These are phyloP conservation scores for Geranomyces michiganensis DNA, from an alignment of 192 early-diverging fungal species.

Conservation along the genomic window DNA sequence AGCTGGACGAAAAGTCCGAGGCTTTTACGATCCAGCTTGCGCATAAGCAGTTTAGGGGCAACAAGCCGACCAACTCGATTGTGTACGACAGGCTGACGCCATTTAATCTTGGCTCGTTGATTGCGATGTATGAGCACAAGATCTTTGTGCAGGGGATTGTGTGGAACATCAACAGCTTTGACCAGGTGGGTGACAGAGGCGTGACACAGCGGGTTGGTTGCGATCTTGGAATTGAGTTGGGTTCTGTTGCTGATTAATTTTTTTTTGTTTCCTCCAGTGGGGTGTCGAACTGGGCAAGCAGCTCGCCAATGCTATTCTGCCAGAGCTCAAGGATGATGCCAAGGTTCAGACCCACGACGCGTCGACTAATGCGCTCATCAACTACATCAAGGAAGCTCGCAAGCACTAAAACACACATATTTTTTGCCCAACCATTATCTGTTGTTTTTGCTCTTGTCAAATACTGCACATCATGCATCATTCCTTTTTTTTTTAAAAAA, in stretches of 20 bases:
- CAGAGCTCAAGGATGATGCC: constrained; percentile 73
- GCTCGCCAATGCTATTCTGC: constrained; percentile 93
- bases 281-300: constrained; percentile 98
- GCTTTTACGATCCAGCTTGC: constrained; percentile 63
- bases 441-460: no score
- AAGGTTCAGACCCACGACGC: constrained; percentile 80
- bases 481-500: no score
- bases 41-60: constrained; percentile 98
- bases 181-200: constrained; percentile 59
- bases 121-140: constrained; percentile 99
- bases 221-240: constrained; percentile 3
- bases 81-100: constrained; percentile 92
- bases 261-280: constrained; percentile 46
- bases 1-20: constrained; percentile 43
- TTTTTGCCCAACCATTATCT: no score
- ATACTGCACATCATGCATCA: no score
- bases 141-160: constrained; percentile 98
- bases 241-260: constrained; percentile 5
- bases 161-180: constrained; percentile 98
- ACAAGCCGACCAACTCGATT: constrained; percentile 96
- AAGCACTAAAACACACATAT: background rate
- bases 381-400: constrained; percentile 73
- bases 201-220: background rate
- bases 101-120: constrained; percentile 84
- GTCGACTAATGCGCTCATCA: constrained; percentile 95